These are phyloP conservation scores for Stramenopiles sp. DNA, from an alignment of 352 stramenopile species.

Conservation along the genomic window DNA sequence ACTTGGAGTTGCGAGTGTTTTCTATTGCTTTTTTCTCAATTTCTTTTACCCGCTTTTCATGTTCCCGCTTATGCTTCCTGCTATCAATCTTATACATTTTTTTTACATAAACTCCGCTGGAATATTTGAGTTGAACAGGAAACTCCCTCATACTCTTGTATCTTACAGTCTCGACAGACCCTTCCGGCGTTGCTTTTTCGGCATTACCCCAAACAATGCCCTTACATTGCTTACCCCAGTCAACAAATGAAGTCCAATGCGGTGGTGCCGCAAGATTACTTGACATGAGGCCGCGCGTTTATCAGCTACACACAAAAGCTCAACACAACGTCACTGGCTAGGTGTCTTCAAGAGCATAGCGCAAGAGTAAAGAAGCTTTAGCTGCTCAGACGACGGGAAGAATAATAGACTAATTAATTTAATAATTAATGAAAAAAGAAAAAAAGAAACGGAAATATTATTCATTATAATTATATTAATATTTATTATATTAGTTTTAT, in stretches of 20 bases:
- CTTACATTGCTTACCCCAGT: background rate
- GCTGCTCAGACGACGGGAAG: too few relatives aligned
- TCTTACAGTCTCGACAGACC: background rate
- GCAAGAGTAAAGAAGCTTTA: too few relatives aligned
- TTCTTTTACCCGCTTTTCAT: background rate
- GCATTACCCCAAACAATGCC: background rate
- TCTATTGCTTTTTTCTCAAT: background rate
- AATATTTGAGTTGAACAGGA: background rate
- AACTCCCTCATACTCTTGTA: background rate
- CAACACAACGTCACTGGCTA: too few relatives aligned
- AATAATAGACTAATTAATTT: too few relatives aligned
- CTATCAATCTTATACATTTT: background rate
- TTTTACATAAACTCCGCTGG: background rate
- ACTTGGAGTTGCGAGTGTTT: background rate
- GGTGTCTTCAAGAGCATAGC: too few relatives aligned
- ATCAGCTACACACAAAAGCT: too few relatives aligned
- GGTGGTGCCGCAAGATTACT: background rate
- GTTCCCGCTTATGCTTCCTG: background rate
- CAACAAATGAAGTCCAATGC: background rate
- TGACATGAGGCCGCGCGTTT: too few relatives aligned
- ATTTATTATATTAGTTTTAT: background rate
- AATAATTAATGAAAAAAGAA: too few relatives aligned
- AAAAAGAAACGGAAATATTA: too few relatives aligned
- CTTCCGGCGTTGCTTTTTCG: background rate
- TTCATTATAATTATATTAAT: too few relatives aligned